Conservation (phyloP, 1,139 yeast species). For the Wickerhamiella pararugosa region DNA sequence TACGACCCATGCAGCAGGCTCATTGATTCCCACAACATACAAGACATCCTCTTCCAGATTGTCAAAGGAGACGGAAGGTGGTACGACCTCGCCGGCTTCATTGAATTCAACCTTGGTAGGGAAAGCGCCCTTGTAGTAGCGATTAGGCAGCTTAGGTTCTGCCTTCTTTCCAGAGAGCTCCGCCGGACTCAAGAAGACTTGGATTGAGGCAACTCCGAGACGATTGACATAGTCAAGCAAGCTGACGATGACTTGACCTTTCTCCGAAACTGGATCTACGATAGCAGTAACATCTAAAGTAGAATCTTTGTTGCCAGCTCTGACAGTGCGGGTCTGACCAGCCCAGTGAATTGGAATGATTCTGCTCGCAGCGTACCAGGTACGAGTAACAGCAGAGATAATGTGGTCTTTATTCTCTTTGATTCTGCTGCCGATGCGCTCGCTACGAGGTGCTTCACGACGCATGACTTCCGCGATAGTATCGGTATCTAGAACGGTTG, state of each 20-base stretch:
- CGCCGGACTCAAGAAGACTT: slow-evolving; percentile 47
- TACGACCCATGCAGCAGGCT: slow-evolving; percentile 54
- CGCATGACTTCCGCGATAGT: slow-evolving; percentile 7
- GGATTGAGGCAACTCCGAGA: slow-evolving; percentile 30
- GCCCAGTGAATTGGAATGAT: slow-evolving; percentile 10
- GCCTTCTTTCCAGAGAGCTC: slow-evolving; percentile 18
- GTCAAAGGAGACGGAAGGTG: slow-evolving; percentile 23
- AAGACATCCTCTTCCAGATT: slow-evolving; percentile 35
- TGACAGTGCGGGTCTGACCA: slow-evolving; percentile 15
- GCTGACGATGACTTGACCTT: slow-evolving; percentile 47
- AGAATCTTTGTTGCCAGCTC: slow-evolving; percentile 15
- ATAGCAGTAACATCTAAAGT: slow-evolving; percentile 38
- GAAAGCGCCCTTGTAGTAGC: slow-evolving; percentile 42
- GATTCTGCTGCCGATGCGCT: slow-evolving; percentile 1
- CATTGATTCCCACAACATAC: slow-evolving; percentile 44
- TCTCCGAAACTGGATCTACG: slow-evolving; percentile 58
- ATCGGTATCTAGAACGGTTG: not conserved
- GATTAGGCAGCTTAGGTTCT: slow-evolving; percentile 31
- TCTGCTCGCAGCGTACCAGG: not conserved
- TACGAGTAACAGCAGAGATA: not conserved
- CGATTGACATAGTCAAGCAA: slow-evolving; percentile 33
- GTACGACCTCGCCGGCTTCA: slow-evolving; percentile 24
- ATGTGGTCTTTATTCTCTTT: too few relatives aligned
- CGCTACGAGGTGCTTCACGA: slow-evolving; percentile 11
- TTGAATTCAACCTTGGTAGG: slow-evolving; percentile 32